Base-by-base conservation (phyloP, 768 basidiomycete species). In the Cystobasidium ongulense region DNA sequence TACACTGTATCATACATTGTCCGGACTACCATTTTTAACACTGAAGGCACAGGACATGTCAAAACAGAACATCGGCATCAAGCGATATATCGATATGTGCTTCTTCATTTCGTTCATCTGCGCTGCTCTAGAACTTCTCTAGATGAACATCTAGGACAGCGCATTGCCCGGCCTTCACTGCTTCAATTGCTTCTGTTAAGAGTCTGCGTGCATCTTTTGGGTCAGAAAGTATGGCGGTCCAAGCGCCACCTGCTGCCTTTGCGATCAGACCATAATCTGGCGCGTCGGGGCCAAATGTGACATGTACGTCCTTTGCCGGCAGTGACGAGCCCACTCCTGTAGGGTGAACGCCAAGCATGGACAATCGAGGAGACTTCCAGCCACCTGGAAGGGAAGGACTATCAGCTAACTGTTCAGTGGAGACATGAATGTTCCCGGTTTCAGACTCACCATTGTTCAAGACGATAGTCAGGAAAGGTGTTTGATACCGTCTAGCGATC, bases 401-500 rank as follows among this genome's bases (percentile, higher is more conserved):
- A 21, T 63, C 25, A 10, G 39, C 4, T 33, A 39, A 4, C 29
- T 25, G 27, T 13, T 33, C 63, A 33, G 17, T 1, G 5, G 8
- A n/a, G n/a, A 15, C 10, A 1, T 78, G 82, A 75, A 72, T 86
- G 85, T 76, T 83, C 86, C 88, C 87, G 88, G 0, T 87, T 88
- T 0, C 88, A 4, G 13, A 35, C 63, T 38, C 18, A 64, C 63
- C 88, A 72, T 90, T 90, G 78, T 89, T 89, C 17, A 90, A 80
- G 0, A 90, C 82, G 75, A 90, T 82, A 0, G 88, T 89, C 31
- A 89, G 79, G 82, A 88, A 89, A 0, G 88, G 89, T 88, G 88
- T 87, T 36, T 87, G 80, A 78, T 90, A 90, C 57, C 84, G 84
- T 76, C 85, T 83, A 0, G 89, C 88, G 80, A 89, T 89, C 89